phyloP scores from a whole-genome alignment of 2,329 filamentous ascomycete species.

The Aotearoamyces nothofagi region DNA sequence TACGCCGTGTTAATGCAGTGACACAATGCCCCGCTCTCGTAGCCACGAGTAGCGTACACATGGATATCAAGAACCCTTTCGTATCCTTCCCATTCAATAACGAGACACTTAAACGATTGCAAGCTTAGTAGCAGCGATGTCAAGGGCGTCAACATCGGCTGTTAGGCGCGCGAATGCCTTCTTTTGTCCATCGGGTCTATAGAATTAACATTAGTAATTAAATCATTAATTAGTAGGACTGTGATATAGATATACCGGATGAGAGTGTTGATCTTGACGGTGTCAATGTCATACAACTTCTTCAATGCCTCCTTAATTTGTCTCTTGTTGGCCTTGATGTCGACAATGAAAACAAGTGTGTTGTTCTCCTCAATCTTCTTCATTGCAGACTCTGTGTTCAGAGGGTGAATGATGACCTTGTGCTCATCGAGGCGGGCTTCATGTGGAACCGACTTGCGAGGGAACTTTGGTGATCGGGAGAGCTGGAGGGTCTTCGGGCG shows the following conservation, averaged over 20 bases:
- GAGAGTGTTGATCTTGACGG: constrained; percentile 98
- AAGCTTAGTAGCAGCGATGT: constrained; percentile 98
- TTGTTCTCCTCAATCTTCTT: constrained; percentile 99
- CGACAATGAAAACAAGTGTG: constrained; percentile 95
- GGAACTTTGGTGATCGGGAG: constrained; percentile 86
- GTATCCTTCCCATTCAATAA: no score
- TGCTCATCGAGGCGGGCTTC: constrained; percentile 87
- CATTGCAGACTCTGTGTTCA: constrained; percentile 99
- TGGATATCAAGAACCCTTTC: constrained; percentile 13
- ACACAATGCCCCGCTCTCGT: constrained; percentile 12
- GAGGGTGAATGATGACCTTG: constrained; percentile 94
- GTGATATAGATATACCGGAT: constrained; percentile 55
- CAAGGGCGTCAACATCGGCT: constrained; percentile 91
- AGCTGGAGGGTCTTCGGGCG: constrained; percentile 91
- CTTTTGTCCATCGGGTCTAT: constrained; percentile 87
- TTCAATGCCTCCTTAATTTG: constrained; percentile 97
- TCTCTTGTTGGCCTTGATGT: constrained; percentile 97
- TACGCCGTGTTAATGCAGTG: constrained; percentile 19
- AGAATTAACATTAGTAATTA: constrained; percentile 6
- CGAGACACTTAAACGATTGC: constrained; percentile 68
- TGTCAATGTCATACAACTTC: constrained; percentile 98
- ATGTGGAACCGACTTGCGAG: constrained; percentile 85
- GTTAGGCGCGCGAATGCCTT: constrained; percentile 97
- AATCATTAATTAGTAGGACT: not conserved
- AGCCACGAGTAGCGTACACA: constrained; percentile 12